Percentiles rank a stretch among this genome's conserved stretches.
Evolutionary conservation across 106 monocot genomes (phyloP).

Genomic region (Narthecium ossifragum): DNA sequence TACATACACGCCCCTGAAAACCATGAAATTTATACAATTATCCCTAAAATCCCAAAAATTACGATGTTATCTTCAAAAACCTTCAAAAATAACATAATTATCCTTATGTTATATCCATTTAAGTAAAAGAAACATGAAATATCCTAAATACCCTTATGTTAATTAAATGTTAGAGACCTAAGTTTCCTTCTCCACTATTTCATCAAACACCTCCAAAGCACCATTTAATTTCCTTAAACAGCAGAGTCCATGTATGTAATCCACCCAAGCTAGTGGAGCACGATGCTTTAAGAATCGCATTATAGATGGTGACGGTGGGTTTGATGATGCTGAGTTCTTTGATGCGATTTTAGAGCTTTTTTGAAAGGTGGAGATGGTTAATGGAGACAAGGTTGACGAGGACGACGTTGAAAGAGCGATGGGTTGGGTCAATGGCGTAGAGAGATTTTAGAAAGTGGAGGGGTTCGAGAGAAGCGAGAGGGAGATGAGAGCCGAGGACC

Average conservation of each 20-base stretch:
- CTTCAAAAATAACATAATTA: too few species aligned
- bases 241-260: slow-evolving; percentile 50
- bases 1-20: too few species aligned
- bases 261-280: slow-evolving; percentile 31
- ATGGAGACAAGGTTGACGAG: slow-evolving; percentile 57
- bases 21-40: too few species aligned
- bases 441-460: slow-evolving; percentile 2
- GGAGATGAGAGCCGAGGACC: slow-evolving; percentile 60
- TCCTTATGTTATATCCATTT: too few species aligned
- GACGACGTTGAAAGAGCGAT: slow-evolving; percentile 47
- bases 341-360: slow-evolving; percentile 50
- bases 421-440: slow-evolving; percentile 35
- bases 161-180: too few species aligned
- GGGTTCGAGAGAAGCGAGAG: slow-evolving; percentile 50
- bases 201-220: slow-evolving; percentile 47
- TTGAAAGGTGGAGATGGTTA: slow-evolving; percentile 38
- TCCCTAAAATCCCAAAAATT: too few species aligned
- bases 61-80: too few species aligned
- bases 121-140: too few species aligned
- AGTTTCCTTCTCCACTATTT: slow-evolving; percentile 54
- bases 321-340: slow-evolving; percentile 20
- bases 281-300: slow-evolving; percentile 71
- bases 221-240: slow-evolving; percentile 17
- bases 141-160: too few species aligned
- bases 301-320: slow-evolving; percentile 43